A percentile compares a stretch with the other conserved stretches of the same genome.
Conservation (phyloP, 306 rosid species). For the Prinsepia uniflora region DNA sequence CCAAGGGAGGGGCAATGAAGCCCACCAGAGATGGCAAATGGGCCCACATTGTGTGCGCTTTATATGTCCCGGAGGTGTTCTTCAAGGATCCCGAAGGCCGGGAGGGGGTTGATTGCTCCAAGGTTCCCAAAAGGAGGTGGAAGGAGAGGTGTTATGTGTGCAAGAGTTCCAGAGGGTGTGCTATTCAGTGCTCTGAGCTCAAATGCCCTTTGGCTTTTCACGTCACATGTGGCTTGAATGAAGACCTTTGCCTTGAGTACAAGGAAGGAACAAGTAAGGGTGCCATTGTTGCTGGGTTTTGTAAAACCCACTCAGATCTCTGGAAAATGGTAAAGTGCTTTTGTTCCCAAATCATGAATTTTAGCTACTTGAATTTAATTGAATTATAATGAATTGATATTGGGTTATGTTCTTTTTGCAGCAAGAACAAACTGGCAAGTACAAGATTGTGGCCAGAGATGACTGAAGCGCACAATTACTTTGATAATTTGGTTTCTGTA, state of each 20-base stretch:
- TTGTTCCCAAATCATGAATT: background rate
- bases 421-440: slow-evolving; percentile 87
- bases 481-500: slow-evolving; percentile 1
- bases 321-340: slow-evolving; percentile 64
- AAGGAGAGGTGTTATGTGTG: slow-evolving; percentile 54
- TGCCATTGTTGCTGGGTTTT: slow-evolving; percentile 80
- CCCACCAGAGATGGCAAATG: slow-evolving; percentile 42
- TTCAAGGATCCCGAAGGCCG: slow-evolving; percentile 69
- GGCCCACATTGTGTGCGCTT: slow-evolving; percentile 73
- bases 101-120: slow-evolving; percentile 71
- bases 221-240: slow-evolving; percentile 62
- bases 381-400: background rate
- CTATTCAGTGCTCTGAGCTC: slow-evolving; percentile 60
- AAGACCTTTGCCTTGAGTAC: slow-evolving; percentile 66
- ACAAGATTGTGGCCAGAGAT: slow-evolving; percentile 70
- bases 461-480: slow-evolving; percentile 30
- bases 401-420: slow-evolving; percentile 36
- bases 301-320: slow-evolving; percentile 49
- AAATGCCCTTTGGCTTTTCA: slow-evolving; percentile 67
- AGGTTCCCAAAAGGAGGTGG: slow-evolving; percentile 63
- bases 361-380: background rate
- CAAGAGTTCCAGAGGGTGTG: slow-evolving; percentile 42
- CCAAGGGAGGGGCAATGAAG: slow-evolving; percentile 62
- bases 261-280: slow-evolving; percentile 54
- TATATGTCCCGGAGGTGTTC: slow-evolving; percentile 77